A percentile compares a stretch with the other conserved stretches of the same genome.
phyloP scores from a whole-genome alignment of 176 grass and related monocot species.

The Zea luxurians region DNA sequence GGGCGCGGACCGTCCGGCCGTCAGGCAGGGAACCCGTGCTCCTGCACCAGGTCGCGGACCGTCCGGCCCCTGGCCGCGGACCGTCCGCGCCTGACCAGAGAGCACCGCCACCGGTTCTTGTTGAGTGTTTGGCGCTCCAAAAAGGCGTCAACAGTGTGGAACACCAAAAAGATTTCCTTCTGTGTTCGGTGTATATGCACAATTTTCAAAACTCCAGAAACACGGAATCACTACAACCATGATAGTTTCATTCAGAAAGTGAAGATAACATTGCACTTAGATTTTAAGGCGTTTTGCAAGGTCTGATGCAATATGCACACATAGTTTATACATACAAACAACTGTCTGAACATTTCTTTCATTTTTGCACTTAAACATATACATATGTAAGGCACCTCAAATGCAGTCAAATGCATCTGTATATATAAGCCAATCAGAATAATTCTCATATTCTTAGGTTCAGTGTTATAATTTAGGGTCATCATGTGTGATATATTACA shows the following conservation, averaged over 20 bases:
- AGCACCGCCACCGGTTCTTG: too few relatives aligned
- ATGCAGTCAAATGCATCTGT: slow-evolving; percentile 16
- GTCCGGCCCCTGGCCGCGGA: too few relatives aligned
- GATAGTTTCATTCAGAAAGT: background rate
- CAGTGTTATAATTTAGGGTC: slow-evolving; percentile 1
- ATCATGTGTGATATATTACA: slow-evolving; percentile 2
- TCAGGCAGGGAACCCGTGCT: too few relatives aligned
- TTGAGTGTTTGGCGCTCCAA: too few relatives aligned
- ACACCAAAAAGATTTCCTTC: background rate
- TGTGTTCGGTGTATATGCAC: background rate
- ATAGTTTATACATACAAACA: background rate
- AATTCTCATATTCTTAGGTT: background rate
- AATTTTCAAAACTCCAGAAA: background rate
- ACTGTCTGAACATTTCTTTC: background rate
- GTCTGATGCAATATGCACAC: background rate
- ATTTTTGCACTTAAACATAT: background rate
- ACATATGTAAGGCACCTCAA: background rate
- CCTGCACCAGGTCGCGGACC: too few relatives aligned
- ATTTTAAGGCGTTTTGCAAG: background rate
- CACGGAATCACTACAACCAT: slow-evolving; percentile 5
- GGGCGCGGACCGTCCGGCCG: too few relatives aligned
- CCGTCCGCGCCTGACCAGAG: too few relatives aligned
- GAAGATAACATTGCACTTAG: background rate
- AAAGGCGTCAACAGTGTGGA: too few relatives aligned
- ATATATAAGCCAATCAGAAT: background rate